Evolutionary conservation across 1,284 basidiomycete species (phyloP).

Genomic region (Ustilago trichophora): DNA sequence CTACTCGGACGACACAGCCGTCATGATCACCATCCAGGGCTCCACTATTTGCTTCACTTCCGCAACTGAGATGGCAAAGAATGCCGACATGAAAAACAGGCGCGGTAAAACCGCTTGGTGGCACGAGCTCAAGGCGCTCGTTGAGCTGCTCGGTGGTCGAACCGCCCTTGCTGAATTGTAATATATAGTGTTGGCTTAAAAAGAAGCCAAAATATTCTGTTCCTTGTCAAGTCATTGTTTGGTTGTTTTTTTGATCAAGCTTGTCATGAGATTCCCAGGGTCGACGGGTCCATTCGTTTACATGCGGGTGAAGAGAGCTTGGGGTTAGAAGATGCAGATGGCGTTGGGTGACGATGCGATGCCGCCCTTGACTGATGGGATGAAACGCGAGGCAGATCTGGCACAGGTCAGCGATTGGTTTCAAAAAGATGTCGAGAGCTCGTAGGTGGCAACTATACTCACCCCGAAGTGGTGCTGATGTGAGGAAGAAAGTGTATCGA

Average conservation of each 20-base stretch:
- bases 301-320: no score
- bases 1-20: conserved; percentile 74
- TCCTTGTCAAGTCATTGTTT: no score
- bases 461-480: conserved; percentile 42
- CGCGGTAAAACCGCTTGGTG: conserved; percentile 86
- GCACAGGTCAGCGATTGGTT: no score
- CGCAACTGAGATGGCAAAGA: conserved; percentile 81
- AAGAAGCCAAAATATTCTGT: no score
- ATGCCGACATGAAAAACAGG: conserved; percentile 90
- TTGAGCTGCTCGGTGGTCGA: conserved; percentile 57
- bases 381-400: no score
- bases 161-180: conserved; percentile 40
- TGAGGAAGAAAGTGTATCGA: conserved; percentile 47
- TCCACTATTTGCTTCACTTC: conserved; percentile 82
- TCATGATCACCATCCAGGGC: conserved; percentile 89
- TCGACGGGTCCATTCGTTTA: no score
- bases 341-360: conserved; percentile 42
- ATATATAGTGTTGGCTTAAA: not conserved
- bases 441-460: no score
- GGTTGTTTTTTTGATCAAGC: no score
- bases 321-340: conserved; percentile 46
- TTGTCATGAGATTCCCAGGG: no score
- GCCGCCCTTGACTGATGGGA: conserved; percentile 37
- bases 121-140: conserved; percentile 67
- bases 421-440: no score